Evolutionary conservation across 305 asterid species (phyloP).

Genomic region (Fraxinus floribunda): DNA sequence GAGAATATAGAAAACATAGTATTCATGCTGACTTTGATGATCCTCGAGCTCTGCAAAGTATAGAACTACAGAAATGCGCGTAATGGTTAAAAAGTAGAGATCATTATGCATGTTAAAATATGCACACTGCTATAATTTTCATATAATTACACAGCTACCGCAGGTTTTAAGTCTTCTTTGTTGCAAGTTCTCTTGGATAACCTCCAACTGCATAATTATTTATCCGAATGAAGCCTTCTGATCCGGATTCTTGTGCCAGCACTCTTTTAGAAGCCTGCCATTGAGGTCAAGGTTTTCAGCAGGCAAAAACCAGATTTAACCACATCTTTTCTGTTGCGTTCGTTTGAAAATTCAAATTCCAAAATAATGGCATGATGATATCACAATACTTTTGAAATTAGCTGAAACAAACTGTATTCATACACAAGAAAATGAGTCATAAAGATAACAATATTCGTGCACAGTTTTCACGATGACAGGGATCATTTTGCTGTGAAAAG

Average conservation of each 20-base stretch:
- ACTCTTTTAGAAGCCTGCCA: slow-evolving; percentile 52
- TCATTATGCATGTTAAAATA: neutral
- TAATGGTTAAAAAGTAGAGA: neutral
- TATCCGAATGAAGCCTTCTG: slow-evolving; percentile 50
- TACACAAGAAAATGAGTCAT: neutral
- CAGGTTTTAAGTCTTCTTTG: neutral
- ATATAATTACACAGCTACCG: slow-evolving; percentile 1
- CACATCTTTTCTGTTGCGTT: neutral
- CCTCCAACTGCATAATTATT: slow-evolving; percentile 46
- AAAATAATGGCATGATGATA: neutral
- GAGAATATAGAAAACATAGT: no score
- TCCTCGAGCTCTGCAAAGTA: no score
- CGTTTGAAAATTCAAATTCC: neutral
- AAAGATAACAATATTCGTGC: no score
- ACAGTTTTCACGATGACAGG: no score
- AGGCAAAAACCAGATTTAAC: neutral
- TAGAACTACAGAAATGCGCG: neutral
- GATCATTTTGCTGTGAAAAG: no score
- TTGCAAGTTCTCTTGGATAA: slow-evolving; percentile 36
- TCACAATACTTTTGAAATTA: neutral
- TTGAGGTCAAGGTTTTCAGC: slow-evolving; percentile 11
- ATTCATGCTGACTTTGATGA: no score
- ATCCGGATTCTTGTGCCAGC: slow-evolving; percentile 66
- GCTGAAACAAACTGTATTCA: neutral
- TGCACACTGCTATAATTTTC: slow-evolving; percentile 11